A percentile compares a stretch with the other conserved stretches of the same genome.
phyloP scores from a whole-genome alignment of 2,329 filamentous ascomycete genomes.

The Dactylellina sp. region DNA sequence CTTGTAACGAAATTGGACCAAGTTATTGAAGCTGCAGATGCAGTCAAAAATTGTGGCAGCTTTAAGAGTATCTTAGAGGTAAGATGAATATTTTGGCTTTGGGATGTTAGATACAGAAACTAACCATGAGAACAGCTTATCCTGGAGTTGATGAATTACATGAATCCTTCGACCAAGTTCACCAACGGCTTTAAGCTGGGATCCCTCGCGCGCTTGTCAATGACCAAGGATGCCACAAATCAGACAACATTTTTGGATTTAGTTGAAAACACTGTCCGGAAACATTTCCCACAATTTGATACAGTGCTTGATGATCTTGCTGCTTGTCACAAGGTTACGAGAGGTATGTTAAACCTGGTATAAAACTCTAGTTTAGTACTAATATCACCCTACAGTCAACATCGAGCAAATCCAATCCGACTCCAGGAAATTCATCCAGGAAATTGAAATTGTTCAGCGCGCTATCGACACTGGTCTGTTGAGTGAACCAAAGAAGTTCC shows the following conservation, averaged over 20 bases:
- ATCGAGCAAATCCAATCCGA: constrained; percentile 90
- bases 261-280: constrained; percentile 94
- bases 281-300: constrained; percentile 97
- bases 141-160: constrained; percentile 98
- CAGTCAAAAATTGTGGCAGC: constrained; percentile 87
- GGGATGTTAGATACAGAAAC: neutral
- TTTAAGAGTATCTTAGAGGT: constrained; percentile 91
- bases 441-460: constrained; percentile 91
- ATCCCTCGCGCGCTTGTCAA: constrained; percentile 88
- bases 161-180: constrained; percentile 99
- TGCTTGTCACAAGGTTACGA: constrained; percentile 53
- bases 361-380: neutral
- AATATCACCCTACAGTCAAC: constrained; percentile 70
- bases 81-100: neutral
- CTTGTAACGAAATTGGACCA: constrained; percentile 85
- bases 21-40: constrained; percentile 88
- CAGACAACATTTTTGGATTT: constrained; percentile 95
- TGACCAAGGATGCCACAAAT: constrained; percentile 99
- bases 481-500: constrained; percentile 96
- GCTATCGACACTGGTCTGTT: constrained; percentile 93
- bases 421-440: constrained; percentile 91
- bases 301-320: constrained; percentile 84
- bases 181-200: constrained; percentile 97
- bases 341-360: constrained; percentile 20
- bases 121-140: constrained; percentile 70